These are phyloP conservation scores for Phytophthora melonis DNA, from an alignment of 352 stramenopile species.

Conservation along the genomic window DNA sequence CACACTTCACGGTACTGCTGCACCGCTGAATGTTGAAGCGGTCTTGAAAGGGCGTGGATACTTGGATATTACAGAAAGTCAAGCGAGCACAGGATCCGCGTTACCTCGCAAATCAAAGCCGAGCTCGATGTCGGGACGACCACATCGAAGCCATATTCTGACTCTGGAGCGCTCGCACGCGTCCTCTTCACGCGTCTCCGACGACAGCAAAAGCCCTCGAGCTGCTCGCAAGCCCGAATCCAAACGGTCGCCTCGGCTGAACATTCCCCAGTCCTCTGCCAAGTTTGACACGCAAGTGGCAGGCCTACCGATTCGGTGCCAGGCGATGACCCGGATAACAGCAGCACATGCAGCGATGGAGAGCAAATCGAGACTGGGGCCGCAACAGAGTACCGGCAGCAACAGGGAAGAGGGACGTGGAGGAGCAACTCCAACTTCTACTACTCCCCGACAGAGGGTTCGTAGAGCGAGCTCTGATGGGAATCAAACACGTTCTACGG, in stretches of 20 bases:
- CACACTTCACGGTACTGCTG: slow-evolving; percentile 24
- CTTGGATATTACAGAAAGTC: slow-evolving; percentile 38
- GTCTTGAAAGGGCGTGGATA: slow-evolving; percentile 39
- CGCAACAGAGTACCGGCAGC: background rate
- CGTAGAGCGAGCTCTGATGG: slow-evolving; percentile 7
- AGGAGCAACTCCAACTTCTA: slow-evolving; percentile 1
- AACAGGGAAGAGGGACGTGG: background rate
- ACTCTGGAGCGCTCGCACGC: slow-evolving; percentile 1
- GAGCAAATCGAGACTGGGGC: background rate
- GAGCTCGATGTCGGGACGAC: slow-evolving; percentile 16
- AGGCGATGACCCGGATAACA: slow-evolving; percentile 30
- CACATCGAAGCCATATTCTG: slow-evolving; percentile 4
- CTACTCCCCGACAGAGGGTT: background rate
- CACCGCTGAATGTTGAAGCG: slow-evolving; percentile 14
- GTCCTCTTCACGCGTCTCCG: slow-evolving; percentile 10
- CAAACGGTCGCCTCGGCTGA: slow-evolving; percentile 13
- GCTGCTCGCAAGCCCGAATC: slow-evolving; percentile 2
- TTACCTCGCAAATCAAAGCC: slow-evolving; percentile 36
- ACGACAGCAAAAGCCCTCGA: slow-evolving; percentile 1
- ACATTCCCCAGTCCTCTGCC: slow-evolving; percentile 3
- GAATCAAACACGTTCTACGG: slow-evolving; percentile 6
- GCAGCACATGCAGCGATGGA: slow-evolving; percentile 1
- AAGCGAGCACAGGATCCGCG: slow-evolving; percentile 26
- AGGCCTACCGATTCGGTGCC: slow-evolving; percentile 29
- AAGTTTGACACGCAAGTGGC: slow-evolving; percentile 42